Evolutionary conservation across 208 protist genomes (phyloP), one percentile per base, ranked within the genome.

Genomic region (Sergeia podlipaevii): DNA sequence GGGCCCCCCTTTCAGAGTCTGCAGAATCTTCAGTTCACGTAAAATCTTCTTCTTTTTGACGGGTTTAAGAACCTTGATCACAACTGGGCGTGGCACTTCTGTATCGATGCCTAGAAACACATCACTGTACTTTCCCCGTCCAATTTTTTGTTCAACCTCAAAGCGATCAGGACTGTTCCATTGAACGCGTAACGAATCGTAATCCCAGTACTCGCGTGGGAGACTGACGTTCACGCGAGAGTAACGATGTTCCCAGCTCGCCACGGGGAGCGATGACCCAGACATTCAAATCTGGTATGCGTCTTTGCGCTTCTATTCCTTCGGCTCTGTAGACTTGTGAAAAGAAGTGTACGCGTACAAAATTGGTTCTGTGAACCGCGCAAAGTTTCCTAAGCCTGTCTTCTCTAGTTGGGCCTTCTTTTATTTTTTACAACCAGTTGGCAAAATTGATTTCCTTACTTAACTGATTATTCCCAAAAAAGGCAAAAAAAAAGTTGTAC

Each of bases 41-140:
- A 98, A 96, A 62, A 99, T 99, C 69, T 99, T 99, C 82, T 99
- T 99, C 66, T 99, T 99, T 71, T 99, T 99, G 1, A 99, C 97
- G 4, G 97, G 97, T 68, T 99, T 99, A 26, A 99, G 82, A 32
- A 99, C 97, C 80, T 99, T 99, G 46, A 99, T 97, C 1, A 99
- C 95, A 43, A 98, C 96, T 32, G 84, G 72, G n/a, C 84, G 72
- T 32, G 71, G 71, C 17, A 83, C 76, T 20, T 81, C 77, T 18
- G 73, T 85, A 60, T 99, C 92, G n/a, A 93, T 76, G 4, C 97
- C 98, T 54, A 99, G 85, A 83, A 99, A 99, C 20, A 99, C 99
- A 67, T 99, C 98, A 53, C 91, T 98, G 88, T 99, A 99, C 85
- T 99, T 99, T 34, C 96, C 96, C 17, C 93, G 77, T 27, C 97